Base-by-base conservation (phyloP, 208 protist genomes). In the Acanthamoeba triangularis region DNA sequence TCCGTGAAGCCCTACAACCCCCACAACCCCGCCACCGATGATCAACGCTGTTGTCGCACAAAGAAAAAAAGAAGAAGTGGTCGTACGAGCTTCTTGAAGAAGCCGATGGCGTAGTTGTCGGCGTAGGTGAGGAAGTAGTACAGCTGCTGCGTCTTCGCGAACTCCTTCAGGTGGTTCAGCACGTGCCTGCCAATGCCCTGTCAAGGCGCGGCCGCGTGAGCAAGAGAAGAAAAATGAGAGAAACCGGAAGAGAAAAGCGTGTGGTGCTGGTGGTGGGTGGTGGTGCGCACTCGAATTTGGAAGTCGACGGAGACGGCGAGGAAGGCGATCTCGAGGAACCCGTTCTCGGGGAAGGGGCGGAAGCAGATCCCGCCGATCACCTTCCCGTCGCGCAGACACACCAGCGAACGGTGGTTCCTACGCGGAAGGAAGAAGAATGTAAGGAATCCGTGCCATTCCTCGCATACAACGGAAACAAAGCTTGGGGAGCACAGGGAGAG, bases 81-180 rank as follows among this genome's bases (percentile, higher is more conserved):
- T 3, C 78, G 78, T 33, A 85, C 78, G 78, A 85, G 78, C 47
- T 99, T 99, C 67, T 98, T 97, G 94, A 99, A 99, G 90, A 98
- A 99, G 35, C 98, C 98, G 72, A 99, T 98, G 3, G 98, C 98
- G 92, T 97, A 97, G 82, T 99, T 99, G 96, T 99, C 98, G 1
- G 98, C 98, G 94, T 98, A 99, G 0, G 98, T 99, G 11, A 99
- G 94, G n/a, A 99, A 98, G 84, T 98, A 96, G 28, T 96, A 96
- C 20, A 98, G 16, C 95, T 72, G 35, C 78, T 94, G 69, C 41
- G 69, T 95, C 95, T 98, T 98, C 14, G 94, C 44, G 41, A 93
- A 67, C 44, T 97, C 96, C 96, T 98, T 99, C n/a, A 98, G 69
- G 54, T 98, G 95, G 94, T 98, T 98, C 97, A 99, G 98, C 44